phyloP scores from a whole-genome alignment of 495 filamentous ascomycete genomes.

The Hypoxylon perforatum region DNA sequence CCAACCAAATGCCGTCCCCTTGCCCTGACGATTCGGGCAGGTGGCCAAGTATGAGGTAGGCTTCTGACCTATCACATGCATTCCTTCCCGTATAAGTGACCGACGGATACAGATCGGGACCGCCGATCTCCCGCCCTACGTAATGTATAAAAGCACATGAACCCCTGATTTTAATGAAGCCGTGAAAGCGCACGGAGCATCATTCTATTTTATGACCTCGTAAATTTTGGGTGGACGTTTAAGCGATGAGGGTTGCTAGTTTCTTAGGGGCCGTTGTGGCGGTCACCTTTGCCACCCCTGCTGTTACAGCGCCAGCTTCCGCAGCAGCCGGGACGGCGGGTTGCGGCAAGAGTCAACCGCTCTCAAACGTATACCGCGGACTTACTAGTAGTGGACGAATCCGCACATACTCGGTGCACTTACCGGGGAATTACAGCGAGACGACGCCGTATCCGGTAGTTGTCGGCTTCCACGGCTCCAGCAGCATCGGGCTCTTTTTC shows the following conservation, averaged over 20 bases:
- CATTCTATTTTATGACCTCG: not conserved
- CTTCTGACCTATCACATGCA: slow-evolving; percentile 22
- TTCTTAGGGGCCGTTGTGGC: slow-evolving; percentile 15
- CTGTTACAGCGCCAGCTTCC: slow-evolving; percentile 9
- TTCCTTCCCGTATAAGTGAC: slow-evolving; percentile 21
- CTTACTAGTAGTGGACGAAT: slow-evolving; percentile 42
- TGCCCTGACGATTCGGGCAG: slow-evolving; percentile 36
- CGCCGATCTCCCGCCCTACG: slow-evolving; percentile 20
- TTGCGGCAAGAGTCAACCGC: slow-evolving; percentile 37
- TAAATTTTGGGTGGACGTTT: not conserved
- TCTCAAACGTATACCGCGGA: slow-evolving; percentile 36
- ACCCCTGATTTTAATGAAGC: slow-evolving; percentile 18
- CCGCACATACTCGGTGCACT: slow-evolving; percentile 43
- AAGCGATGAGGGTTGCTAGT: slow-evolving; percentile 27
- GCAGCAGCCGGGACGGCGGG: slow-evolving; percentile 29
- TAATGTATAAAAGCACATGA: slow-evolving; percentile 19
- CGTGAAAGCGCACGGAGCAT: not conserved
- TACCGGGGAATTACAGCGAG: slow-evolving; percentile 39
- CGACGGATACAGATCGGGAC: slow-evolving; percentile 23
- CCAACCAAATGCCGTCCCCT: slow-evolving; percentile 22
- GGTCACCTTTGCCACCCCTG: slow-evolving; percentile 4
- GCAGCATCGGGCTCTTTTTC: slow-evolving; percentile 47
- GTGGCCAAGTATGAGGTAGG: slow-evolving; percentile 7
- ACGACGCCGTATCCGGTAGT: slow-evolving; percentile 42
- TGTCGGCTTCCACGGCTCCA: slow-evolving; percentile 46